Evolutionary conservation across 2,329 filamentous ascomycete species (phyloP), one percentile per base, ranked within the genome.

Genomic region (Fusarium veterinarium): DNA sequence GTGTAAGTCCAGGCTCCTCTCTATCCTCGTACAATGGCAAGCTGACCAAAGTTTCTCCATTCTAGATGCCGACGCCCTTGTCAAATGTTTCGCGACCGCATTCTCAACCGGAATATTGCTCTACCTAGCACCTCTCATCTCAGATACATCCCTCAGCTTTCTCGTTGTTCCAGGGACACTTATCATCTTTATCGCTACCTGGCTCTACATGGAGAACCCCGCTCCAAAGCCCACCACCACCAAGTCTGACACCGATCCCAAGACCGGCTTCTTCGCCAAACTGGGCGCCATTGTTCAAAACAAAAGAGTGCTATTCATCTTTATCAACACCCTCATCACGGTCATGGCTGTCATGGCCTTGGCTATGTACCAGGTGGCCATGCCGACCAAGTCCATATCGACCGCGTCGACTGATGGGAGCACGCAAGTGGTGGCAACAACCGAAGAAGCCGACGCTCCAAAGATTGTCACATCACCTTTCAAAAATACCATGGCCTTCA

Each of bases 161-260:
- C 53, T 57, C 13, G 53, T 57, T 10, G 9, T 57, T 17, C 53
- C 53, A 0, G 53, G 53, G 16, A 57, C 53, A 8, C 11, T 57
- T 1, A 57, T 57, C 13, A 35, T 57, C 12, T 57, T 57, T 57
- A 8, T 46, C 13, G 38, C 53, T 4, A 45, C 53, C 7, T 57
- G 53, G 53, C 53, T 57, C 9, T 57, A 57, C 40, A 57, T 57
- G 53, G 53, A 57, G 10, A 57, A 57, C 1, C 53, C 53, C n/a
- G 38, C 40, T 30, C 28, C 53, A 13, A 57, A 57, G 23, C 30
- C 53, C 19, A 46, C 30, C 19, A 35, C 33, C 9, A 17, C 30
- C 7, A 57, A 45, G 2, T 35, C 40, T 16, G 41, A 46, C 8
- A 8, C 40, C 9, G 30, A 35, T 19, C 7, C 31, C 12, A 57